Base-by-base conservation (phyloP, 768 basidiomycete species). In the Paxillus ammoniavirescens region DNA sequence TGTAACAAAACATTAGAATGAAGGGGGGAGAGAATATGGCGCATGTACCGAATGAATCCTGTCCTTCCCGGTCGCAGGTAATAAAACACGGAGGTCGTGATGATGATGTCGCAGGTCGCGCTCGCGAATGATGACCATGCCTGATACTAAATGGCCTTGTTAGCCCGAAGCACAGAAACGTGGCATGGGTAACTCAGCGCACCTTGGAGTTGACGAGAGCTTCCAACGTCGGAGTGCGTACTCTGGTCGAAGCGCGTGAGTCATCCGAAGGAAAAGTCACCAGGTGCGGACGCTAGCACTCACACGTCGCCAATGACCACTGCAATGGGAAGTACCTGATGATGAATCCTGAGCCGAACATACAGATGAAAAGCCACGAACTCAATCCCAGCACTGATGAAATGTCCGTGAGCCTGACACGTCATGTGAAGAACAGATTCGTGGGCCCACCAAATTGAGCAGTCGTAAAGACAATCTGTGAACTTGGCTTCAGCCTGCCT, bases 41-140 rank as follows among this genome's bases (percentile, higher is more conserved):
- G 21, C 31, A 17, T 6, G 12, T 52, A 66, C 64, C 61, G 54
- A 33, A 17, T 36, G 35, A 47, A 9, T 14, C 43, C 59, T 18
- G 50, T 58, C 21, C 53, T 53, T 14, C n/a, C 43, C 10, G 58
- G 46, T 21, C 52, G 58, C 36, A 65, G 45, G 36, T 55, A 63
- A 45, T 54, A 62, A 0, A 48, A 31, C n/a, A 65, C 38, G 10
- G 58, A 56, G 12, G 4, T 2, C 2, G 61, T 65, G 50, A 68
- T 65, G 45, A 52, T 4, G 13, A 42, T 44, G 49, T 65, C 63
- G 26, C 65, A 67, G 17, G 56, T 1, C 15, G 65, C 56, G n/a
- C 61, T 56, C 9, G 57, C 45, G n/a, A 66, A 2, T 14, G 55
- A 49, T 8, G 49, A 37, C 21, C 57, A 8, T 21, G 55, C 44